Base-by-base conservation (phyloP, 1,284 basidiomycete genomes). In the Cryptococcus deneoformans region DNA sequence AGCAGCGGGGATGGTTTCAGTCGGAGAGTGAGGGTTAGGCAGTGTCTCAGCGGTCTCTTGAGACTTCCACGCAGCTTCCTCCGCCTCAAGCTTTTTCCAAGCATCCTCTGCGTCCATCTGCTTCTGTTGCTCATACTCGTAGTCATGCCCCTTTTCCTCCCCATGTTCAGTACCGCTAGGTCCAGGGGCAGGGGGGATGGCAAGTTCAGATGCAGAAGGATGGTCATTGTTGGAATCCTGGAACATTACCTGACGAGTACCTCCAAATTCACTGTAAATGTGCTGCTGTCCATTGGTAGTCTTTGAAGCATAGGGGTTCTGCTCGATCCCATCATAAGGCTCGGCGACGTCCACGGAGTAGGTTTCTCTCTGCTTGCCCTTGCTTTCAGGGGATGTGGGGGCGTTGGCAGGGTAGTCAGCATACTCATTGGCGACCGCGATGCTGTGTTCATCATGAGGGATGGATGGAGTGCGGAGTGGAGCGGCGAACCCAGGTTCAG, bases 61-160 rank as follows among this genome's bases (percentile, higher is more conserved):
- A 12, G 58, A 52, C 50, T 58, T 52, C 60, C 61, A 61, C 9
- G 63, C 66, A 48, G 58, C 55, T 48, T 66, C 62, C 52, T 66
- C 68, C 39, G 35, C 52, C 24, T 61, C 60, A 20, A 61, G 56
- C 51, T 61, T 61, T 37, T 56, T 56, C 60, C 60, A 61, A 8
- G 60, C 56, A 39, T 61, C 57, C 4, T 59, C 63, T 9, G 60
- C 67, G 39, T 74, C 71, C 53, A 70, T 61, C 55, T 63, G 62
- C 44, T 57, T 62, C 61, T 69, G 75, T 62, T 75, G 75, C 60
- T 73, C 69, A 46, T 67, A 76, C 61, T 77, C 75, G 63, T 77
- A 77, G 20, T 63, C 67, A 40, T 67, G 68, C 37, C 50, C 50
- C 1, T 40, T 53, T 12, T 54, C 54, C 6, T 39, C 50, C 7